Percentiles rank a stretch among this genome's conserved stretches.
Conservation (phyloP, 202 grass and related monocot genomes). For the Cymbopogon flexuosus region DNA sequence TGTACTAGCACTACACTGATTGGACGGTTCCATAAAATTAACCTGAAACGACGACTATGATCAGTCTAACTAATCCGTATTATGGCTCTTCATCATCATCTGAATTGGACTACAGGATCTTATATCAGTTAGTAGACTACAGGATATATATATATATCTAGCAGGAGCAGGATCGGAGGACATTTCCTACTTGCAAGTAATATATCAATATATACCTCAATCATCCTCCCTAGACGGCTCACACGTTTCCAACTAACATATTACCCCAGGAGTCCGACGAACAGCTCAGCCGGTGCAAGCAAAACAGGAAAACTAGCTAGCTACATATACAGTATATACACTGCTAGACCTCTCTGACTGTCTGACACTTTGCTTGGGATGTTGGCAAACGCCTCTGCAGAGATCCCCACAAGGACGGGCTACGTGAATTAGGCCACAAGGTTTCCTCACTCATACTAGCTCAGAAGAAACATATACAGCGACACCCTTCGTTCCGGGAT, state of each 20-base stretch:
- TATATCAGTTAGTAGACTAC: background rate
- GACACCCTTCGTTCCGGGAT: conserved; percentile 1
- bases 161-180: background rate
- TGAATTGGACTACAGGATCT: no score
- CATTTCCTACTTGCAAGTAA: background rate
- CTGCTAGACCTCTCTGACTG: background rate
- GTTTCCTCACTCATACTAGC: background rate
- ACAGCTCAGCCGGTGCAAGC: background rate
- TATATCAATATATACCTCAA: background rate
- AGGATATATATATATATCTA: background rate
- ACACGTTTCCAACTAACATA: conserved; percentile 13
- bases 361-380: conserved; percentile 41
- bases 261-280: background rate
- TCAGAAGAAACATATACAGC: background rate
- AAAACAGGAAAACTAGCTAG: background rate
- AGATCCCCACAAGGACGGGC: conserved; percentile 39
- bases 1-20: background rate
- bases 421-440: conserved; percentile 30
- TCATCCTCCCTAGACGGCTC: background rate
- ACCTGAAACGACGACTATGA: background rate
- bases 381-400: conserved; percentile 31
- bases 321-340: no score
- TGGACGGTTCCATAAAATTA: background rate
- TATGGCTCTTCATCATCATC: no score
- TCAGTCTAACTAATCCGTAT: background rate